These are phyloP conservation scores for Tricholoma furcatifolium DNA, from an alignment of 768 basidiomycete genomes.

Conservation along the genomic window DNA sequence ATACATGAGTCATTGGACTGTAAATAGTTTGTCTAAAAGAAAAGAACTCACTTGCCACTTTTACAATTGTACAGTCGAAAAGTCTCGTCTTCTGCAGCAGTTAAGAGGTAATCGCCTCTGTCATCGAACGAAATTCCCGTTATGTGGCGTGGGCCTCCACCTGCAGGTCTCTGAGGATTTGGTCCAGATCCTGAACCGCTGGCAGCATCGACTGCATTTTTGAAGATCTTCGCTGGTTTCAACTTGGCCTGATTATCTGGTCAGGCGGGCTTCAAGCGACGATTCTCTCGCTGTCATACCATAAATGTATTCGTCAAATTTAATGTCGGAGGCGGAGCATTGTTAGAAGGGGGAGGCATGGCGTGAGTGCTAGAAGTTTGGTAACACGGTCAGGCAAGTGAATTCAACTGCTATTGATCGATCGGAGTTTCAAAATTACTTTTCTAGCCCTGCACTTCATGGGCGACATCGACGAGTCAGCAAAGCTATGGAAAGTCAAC, in stretches of 20 bases:
- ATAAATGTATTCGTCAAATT: conserved; percentile 48
- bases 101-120: conserved; percentile 81
- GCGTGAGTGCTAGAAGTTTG: background rate
- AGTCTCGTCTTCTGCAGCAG: conserved; percentile 89
- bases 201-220: conserved; percentile 65
- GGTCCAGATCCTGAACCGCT: conserved; percentile 44
- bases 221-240: conserved; percentile 90
- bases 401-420: background rate
- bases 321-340: conserved; percentile 33
- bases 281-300: conserved; percentile 33
- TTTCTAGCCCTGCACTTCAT: conserved; percentile 38
- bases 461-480: conserved; percentile 76
- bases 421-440: conserved; percentile 58
- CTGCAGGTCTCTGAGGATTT: conserved; percentile 34
- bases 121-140: conserved; percentile 93
- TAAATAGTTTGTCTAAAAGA: conserved; percentile 6
- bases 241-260: conserved; percentile 53
- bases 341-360: conserved; percentile 42
- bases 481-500: conserved; percentile 94
- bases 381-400: background rate
- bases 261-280: conserved; percentile 9
- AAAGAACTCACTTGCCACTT: conserved; percentile 84
- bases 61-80: conserved; percentile 88
- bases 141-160: conserved; percentile 64
- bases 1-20: background rate